Evolutionary conservation across 257 asterid species (phyloP).

Genomic region (Cordia subcordata): DNA sequence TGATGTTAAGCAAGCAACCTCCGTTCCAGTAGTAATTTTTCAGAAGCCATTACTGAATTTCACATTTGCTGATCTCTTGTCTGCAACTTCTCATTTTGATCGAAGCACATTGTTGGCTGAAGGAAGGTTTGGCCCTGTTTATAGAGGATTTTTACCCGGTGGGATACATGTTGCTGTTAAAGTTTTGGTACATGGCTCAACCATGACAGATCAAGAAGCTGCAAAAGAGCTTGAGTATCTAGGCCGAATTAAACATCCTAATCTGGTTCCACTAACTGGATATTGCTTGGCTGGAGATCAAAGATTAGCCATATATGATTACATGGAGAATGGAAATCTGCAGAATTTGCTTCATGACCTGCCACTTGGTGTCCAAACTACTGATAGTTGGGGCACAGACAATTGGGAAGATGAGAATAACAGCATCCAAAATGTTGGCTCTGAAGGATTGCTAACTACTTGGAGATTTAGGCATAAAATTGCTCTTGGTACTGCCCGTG

Average conservation of each 20-base stretch:
- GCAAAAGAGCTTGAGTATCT: slow-evolving; percentile 77
- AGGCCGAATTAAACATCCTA: slow-evolving; percentile 76
- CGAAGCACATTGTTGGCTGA: slow-evolving; percentile 71
- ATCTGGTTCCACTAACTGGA: slow-evolving; percentile 77
- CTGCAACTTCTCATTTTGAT: slow-evolving; percentile 79
- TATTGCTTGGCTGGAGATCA: slow-evolving; percentile 91
- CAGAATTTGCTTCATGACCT: slow-evolving; percentile 73
- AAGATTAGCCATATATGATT: slow-evolving; percentile 78
- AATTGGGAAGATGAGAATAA: slow-evolving; percentile 66
- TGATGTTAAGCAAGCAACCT: slow-evolving; percentile 73
- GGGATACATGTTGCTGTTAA: slow-evolving; percentile 81
- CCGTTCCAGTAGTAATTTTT: slow-evolving; percentile 66
- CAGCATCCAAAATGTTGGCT: slow-evolving; percentile 49
- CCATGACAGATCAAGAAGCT: slow-evolving; percentile 75
- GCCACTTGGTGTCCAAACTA: slow-evolving; percentile 63
- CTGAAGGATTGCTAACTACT: slow-evolving; percentile 52
- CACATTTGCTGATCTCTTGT: slow-evolving; percentile 70
- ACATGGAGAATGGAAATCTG: slow-evolving; percentile 83
- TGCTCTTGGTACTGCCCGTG: slow-evolving; percentile 81
- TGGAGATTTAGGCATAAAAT: slow-evolving; percentile 76
- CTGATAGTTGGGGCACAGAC: slow-evolving; percentile 73
- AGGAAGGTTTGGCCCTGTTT: slow-evolving; percentile 83
- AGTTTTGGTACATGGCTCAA: slow-evolving; percentile 73
- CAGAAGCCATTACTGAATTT: slow-evolving; percentile 81
- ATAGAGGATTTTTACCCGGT: slow-evolving; percentile 65